Evolutionary conservation across 1,139 yeast genomes (phyloP).

Genomic region (Hansenula lynferdii): DNA sequence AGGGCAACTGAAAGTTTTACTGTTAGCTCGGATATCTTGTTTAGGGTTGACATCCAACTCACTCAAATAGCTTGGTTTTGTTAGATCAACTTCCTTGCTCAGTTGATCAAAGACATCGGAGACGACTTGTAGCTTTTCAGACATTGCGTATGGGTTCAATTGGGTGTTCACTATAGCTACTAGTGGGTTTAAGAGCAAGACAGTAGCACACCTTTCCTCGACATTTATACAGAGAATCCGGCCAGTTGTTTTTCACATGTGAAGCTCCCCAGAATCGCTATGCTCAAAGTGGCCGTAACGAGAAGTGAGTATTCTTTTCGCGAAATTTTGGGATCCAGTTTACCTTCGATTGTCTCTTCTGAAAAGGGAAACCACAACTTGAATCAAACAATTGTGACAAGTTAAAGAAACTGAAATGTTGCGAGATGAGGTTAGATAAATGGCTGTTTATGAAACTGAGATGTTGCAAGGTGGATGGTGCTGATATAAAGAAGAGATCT

Average conservation of each 20-base stretch:
- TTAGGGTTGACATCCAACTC: too few species aligned
- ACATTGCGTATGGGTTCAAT: not conserved
- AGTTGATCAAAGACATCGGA: constrained; percentile 2
- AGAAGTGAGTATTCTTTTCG: too few species aligned
- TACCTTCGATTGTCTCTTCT: not conserved
- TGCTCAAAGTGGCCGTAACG: too few species aligned
- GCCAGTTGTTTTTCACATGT: too few species aligned
- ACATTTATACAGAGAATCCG: too few species aligned
- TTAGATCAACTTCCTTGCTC: constrained; percentile 3
- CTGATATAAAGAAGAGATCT: not conserved
- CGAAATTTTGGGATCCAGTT: too few species aligned
- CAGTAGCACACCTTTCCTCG: too few species aligned
- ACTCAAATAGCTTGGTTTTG: constrained; percentile 4
- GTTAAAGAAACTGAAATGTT: not conserved
- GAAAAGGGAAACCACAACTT: not conserved
- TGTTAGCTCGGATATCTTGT: too few species aligned
- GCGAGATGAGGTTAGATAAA: not conserved
- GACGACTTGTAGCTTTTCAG: not conserved
- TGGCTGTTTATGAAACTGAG: not conserved
- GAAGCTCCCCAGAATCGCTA: too few species aligned
- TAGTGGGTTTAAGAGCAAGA: too few species aligned
- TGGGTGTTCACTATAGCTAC: too few species aligned
- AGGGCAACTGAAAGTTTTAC: constrained; percentile 33
- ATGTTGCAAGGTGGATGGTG: not conserved
- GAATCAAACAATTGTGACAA: not conserved